Evolutionary conservation across 1,139 yeast genomes (phyloP).

Genomic region (Taiozyma onychis): DNA sequence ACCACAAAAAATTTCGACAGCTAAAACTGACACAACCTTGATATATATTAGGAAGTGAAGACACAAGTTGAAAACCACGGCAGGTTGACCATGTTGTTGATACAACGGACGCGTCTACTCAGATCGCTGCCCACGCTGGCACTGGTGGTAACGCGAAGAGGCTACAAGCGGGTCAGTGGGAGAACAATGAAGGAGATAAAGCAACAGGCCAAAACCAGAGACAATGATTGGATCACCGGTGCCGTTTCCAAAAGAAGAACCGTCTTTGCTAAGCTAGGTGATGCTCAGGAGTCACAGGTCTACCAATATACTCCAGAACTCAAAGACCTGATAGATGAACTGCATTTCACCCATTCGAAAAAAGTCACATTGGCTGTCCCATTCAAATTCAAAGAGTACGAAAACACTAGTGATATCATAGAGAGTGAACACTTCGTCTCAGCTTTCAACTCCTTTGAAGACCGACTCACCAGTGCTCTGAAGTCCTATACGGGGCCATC

Average conservation of each 20-base stretch:
- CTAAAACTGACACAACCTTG: neutral
- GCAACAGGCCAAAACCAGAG: neutral
- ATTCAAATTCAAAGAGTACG: neutral
- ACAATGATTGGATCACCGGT: conserved; percentile 1
- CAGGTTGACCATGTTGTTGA: neutral
- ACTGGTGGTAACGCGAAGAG: neutral
- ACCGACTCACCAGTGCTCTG: neutral
- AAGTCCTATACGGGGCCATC: neutral
- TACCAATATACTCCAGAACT: neutral
- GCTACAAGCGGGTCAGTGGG: too few relatives aligned
- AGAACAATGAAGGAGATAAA: neutral
- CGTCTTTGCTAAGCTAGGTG: neutral
- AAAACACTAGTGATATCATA: neutral
- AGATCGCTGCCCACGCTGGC: neutral
- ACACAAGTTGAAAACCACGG: neutral
- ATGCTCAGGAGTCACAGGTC: neutral
- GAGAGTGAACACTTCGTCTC: neutral
- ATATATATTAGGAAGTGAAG: neutral
- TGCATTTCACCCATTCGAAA: neutral
- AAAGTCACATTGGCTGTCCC: neutral
- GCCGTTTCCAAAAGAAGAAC: neutral
- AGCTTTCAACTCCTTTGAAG: conserved; percentile 2
- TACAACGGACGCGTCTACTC: neutral
- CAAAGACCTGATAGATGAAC: neutral
- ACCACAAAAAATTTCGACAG: neutral